Percentiles rank a stretch among this genome's conserved stretches.
Evolutionary conservation across 2,329 filamentous ascomycete species (phyloP).

Genomic region (Colletotrichum ledebouriae): DNA sequence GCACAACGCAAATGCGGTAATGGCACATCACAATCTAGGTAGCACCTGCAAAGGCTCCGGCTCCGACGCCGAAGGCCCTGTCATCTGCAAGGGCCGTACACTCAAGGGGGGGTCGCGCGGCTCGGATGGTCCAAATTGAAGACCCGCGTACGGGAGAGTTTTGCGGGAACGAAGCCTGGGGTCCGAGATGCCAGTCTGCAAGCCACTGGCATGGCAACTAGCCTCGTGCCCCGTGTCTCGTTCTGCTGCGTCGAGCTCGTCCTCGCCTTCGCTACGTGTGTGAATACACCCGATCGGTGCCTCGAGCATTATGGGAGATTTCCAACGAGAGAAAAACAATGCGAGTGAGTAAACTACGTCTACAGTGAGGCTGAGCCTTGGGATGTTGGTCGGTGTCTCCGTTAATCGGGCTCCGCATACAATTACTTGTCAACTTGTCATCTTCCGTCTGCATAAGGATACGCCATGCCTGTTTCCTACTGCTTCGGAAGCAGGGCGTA

Average conservation of each 20-base stretch:
- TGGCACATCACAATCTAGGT: conserved; percentile 25
- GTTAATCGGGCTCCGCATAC: conserved; percentile 32
- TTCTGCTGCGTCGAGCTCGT: conserved; percentile 13
- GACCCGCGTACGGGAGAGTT: conserved; percentile 30
- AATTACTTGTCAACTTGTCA: conserved; percentile 18
- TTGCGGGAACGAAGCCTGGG: conserved; percentile 36
- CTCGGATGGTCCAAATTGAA: conserved; percentile 39
- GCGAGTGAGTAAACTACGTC: conserved; percentile 28
- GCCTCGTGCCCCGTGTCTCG: conserved; percentile 22
- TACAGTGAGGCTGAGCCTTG: conserved; percentile 40
- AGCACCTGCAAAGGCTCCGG: conserved; percentile 3
- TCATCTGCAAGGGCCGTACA: conserved; percentile 33
- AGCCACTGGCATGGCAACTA: conserved; percentile 21
- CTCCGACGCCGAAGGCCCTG: conserved; percentile 20
- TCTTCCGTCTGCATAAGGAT: conserved; percentile 7
- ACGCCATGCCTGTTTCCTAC: conserved; percentile 14
- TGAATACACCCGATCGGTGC: background rate
- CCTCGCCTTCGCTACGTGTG: conserved; percentile 12
- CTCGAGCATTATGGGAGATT: conserved; percentile 16
- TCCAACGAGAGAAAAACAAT: conserved; percentile 20
- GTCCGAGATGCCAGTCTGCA: conserved; percentile 15
- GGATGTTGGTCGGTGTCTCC: conserved; percentile 38
- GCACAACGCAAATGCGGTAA: conserved; percentile 10
- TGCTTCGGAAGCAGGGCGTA: background rate
- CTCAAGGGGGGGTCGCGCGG: conserved; percentile 35